phyloP scores from a whole-genome alignment of 257 asterid species.

The Voacanga thouarsii region DNA sequence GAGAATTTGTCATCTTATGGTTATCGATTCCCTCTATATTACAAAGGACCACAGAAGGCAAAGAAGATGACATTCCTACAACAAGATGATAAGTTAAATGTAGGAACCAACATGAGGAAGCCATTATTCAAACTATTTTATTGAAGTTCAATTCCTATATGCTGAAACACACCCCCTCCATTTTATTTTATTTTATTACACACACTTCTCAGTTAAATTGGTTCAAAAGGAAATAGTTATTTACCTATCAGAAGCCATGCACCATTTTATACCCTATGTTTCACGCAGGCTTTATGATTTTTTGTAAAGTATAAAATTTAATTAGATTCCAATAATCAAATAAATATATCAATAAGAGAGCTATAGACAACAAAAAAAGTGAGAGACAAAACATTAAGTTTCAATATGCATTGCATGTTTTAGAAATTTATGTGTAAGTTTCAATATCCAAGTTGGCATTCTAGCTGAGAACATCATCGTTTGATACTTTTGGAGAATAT shows the following conservation, averaged over 20 bases:
- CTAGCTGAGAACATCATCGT: too few species aligned
- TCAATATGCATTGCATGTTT: too few species aligned
- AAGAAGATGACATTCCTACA: background rate
- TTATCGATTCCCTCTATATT: background rate
- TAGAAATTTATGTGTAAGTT: too few species aligned
- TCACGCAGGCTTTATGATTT: constrained; percentile 80
- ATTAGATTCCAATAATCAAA: constrained; percentile 11
- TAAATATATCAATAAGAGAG: constrained; percentile 4
- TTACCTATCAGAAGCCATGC: constrained; percentile 67
- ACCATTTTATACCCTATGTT: constrained; percentile 38
- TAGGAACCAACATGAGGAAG: background rate
- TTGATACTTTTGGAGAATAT: constrained; percentile 74
- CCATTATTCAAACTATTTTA: background rate
- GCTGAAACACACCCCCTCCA: background rate
- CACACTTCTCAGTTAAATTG: constrained; percentile 7
- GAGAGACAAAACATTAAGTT: background rate
- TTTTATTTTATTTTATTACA: background rate
- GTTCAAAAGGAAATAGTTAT: constrained; percentile 13
- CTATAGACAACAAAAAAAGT: constrained; percentile 1
- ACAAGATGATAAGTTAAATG: background rate
- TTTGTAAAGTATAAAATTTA: constrained; percentile 32
- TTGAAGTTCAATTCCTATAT: background rate
- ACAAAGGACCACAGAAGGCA: background rate
- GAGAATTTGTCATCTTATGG: background rate
- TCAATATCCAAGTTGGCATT: too few species aligned